These are phyloP conservation scores for Linum usitatissimum DNA, from an alignment of 345 rosid species.

Conservation along the genomic window DNA sequence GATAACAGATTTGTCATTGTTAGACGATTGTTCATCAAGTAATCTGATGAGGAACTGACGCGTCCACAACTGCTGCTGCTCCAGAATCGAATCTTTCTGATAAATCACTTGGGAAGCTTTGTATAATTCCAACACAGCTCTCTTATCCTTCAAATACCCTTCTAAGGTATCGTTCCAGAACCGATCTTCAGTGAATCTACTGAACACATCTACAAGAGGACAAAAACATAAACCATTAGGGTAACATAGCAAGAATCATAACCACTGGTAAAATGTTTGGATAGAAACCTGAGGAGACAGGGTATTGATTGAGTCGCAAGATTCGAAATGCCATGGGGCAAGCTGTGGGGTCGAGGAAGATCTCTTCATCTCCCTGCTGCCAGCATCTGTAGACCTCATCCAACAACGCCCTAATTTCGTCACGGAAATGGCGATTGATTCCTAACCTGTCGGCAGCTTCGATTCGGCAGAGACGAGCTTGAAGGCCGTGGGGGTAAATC, in stretches of 20 bases:
- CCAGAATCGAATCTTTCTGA: slow-evolving; percentile 43
- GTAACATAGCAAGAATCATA: too few relatives aligned
- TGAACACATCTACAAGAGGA: slow-evolving; percentile 28
- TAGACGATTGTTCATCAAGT: not conserved
- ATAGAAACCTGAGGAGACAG: not conserved
- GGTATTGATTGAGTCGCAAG: not conserved
- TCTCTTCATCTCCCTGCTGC: not conserved
- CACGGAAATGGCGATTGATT: not conserved
- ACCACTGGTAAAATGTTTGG: too few relatives aligned
- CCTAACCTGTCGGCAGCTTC: not conserved
- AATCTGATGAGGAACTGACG: slow-evolving; percentile 26
- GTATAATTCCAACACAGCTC: slow-evolving; percentile 50
- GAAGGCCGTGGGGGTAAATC: not conserved
- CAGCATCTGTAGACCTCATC: not conserved
- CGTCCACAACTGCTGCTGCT: slow-evolving; percentile 46
- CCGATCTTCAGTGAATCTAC: slow-evolving; percentile 34
- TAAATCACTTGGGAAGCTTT: slow-evolving; percentile 48
- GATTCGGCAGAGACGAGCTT: not conserved
- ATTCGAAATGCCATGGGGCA: not conserved
- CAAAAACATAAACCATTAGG: too few relatives aligned
- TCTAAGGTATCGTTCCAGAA: slow-evolving; percentile 36
- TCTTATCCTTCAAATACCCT: slow-evolving; percentile 44
- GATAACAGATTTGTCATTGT: too few relatives aligned
- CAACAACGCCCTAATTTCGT: not conserved
- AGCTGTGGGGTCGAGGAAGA: not conserved